Conservation (phyloP, 2,329 filamentous ascomycete genomes). For the Alternaria gansuensis region DNA sequence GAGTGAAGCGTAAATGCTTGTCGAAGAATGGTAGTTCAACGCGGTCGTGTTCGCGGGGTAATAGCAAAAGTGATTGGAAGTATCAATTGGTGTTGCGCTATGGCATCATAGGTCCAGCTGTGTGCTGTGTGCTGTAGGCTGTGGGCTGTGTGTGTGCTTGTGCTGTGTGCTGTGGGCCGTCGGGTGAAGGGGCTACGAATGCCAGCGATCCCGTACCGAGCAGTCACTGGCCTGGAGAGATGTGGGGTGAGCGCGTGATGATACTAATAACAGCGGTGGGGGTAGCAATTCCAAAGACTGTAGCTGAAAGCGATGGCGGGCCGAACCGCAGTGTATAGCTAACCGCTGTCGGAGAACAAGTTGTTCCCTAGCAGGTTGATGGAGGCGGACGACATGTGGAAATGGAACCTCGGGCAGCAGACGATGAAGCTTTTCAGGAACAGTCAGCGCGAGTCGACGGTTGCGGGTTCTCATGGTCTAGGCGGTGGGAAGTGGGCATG, state of each 20-base stretch:
- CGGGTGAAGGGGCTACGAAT: constrained; percentile 19
- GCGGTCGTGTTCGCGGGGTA: constrained; percentile 35
- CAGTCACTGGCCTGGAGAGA: constrained; percentile 19
- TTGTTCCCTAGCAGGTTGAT: constrained; percentile 48
- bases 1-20: constrained; percentile 10
- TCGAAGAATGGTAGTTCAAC: constrained; percentile 11
- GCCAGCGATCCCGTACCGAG: constrained; percentile 19
- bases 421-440: constrained; percentile 31
- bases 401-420: constrained; percentile 30
- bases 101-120: constrained; percentile 31
- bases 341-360: constrained; percentile 51
- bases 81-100: constrained; percentile 29
- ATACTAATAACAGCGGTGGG: constrained; percentile 38
- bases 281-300: constrained; percentile 34
- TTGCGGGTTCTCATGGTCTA: constrained; percentile 38
- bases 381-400: constrained; percentile 50
- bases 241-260: constrained; percentile 35
- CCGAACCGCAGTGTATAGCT: constrained; percentile 37
- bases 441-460: constrained; percentile 48
- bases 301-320: constrained; percentile 38
- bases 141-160: too few species aligned
- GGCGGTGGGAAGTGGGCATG: constrained; percentile 28
- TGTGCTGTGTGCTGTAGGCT: background rate
- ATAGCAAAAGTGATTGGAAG: constrained; percentile 25
- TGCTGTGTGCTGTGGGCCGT: constrained; percentile 13